These are phyloP conservation scores for Fusarium coicis DNA, from an alignment of 2,329 filamentous ascomycete species.

Conservation along the genomic window DNA sequence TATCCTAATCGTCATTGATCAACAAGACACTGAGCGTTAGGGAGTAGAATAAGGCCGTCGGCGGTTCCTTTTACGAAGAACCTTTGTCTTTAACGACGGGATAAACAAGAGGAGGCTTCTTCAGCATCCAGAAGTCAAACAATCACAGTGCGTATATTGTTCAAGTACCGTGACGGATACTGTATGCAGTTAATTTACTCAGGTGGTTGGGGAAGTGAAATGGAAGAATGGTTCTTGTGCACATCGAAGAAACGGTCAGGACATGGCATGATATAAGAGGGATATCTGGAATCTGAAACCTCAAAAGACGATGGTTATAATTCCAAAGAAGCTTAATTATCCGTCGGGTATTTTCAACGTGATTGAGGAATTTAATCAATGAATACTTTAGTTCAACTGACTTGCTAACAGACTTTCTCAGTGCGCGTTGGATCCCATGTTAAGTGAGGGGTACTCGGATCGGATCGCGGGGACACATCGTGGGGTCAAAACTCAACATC, in stretches of 20 bases:
- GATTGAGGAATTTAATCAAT: neutral
- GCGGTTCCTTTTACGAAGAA: slow-evolving; percentile 20
- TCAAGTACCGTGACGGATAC: neutral
- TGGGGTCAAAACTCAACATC: slow-evolving; percentile 12
- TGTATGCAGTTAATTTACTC: slow-evolving; percentile 5
- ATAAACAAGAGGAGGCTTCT: neutral
- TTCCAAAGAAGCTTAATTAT: neutral
- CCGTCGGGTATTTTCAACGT: neutral
- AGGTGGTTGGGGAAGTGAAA: slow-evolving; percentile 1
- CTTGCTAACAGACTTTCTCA: neutral
- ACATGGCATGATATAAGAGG: neutral
- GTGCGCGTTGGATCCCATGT: neutral
- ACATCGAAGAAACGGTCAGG: neutral
- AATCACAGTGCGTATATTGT: neutral
- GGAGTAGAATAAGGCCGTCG: slow-evolving; percentile 22
- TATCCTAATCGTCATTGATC: slow-evolving; percentile 18
- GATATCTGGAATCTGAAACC: neutral
- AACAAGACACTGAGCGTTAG: slow-evolving; percentile 1
- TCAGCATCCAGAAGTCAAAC: neutral
- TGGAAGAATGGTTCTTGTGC: neutral
- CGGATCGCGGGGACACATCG: slow-evolving; percentile 21
- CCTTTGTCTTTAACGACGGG: neutral
- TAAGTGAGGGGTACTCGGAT: slow-evolving; percentile 23
- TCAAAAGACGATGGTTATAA: neutral
- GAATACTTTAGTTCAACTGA: neutral